These are phyloP conservation scores for Penicillium sp. DNA, from an alignment of 2,329 filamentous ascomycete species.

Conservation along the genomic window DNA sequence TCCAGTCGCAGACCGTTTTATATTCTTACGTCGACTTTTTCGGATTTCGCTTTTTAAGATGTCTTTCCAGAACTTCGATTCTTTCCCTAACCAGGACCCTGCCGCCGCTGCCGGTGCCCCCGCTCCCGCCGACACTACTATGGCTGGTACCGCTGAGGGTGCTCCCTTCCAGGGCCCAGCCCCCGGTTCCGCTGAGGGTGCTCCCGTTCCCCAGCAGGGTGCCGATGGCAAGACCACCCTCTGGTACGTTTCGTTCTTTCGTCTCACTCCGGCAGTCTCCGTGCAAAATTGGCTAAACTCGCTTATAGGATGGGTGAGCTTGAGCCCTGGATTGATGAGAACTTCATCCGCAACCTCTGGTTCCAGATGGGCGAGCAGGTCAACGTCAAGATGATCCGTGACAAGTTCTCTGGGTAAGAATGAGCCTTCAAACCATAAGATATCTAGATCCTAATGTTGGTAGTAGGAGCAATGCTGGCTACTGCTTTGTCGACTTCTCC, in stretches of 20 bases:
- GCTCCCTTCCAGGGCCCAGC: conserved; percentile 48
- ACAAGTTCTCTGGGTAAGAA: conserved; percentile 92
- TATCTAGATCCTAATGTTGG: conserved; percentile 37
- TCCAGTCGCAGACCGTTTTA: conserved; percentile 33
- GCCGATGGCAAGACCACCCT: conserved; percentile 54
- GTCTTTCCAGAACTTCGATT: conserved; percentile 63
- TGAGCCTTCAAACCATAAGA: conserved; percentile 3
- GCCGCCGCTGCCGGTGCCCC: conserved; percentile 44
- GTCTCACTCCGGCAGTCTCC: not conserved
- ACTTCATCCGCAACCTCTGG: conserved; percentile 94
- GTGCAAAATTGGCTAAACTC: not conserved
- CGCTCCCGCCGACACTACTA: conserved; percentile 49
- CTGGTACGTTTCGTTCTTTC: conserved; percentile 40
- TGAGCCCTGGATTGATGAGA: conserved; percentile 98
- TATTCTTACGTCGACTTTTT: conserved; percentile 25
- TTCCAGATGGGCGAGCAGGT: conserved; percentile 89
- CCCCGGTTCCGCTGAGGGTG: conserved; percentile 38
- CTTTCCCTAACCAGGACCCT: conserved; percentile 56
- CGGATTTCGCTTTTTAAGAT: conserved; percentile 43
- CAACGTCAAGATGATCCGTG: conserved; percentile 98
- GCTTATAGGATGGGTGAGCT: conserved; percentile 89
- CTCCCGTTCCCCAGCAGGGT: conserved; percentile 47
- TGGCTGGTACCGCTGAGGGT: conserved; percentile 55
- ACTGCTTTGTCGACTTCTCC: conserved; percentile 95
- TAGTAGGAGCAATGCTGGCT: conserved; percentile 79